A percentile compares a stretch with the other conserved stretches of the same genome.
Conservation (phyloP, 2,329 filamentous ascomycete genomes). For the Xylariomycetidae sp. region DNA sequence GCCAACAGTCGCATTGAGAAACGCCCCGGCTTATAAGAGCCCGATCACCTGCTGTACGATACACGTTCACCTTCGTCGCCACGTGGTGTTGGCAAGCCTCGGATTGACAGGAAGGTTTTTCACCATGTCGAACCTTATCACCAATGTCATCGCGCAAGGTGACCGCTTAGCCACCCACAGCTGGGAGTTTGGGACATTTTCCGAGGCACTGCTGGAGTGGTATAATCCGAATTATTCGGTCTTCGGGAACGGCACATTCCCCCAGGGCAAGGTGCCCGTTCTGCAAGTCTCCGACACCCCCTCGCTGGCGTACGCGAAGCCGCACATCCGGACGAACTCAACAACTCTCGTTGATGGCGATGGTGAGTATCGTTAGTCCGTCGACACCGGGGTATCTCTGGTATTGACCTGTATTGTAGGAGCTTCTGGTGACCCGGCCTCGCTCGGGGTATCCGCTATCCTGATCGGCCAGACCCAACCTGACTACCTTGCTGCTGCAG, state of each 20-base stretch:
- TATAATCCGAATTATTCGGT: constrained; percentile 18
- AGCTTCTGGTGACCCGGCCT: constrained; percentile 37
- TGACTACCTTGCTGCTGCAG: constrained; percentile 30
- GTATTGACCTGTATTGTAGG: constrained; percentile 13
- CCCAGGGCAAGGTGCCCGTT: constrained; percentile 29
- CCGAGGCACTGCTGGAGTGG: constrained; percentile 21
- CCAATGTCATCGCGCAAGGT: constrained; percentile 18
- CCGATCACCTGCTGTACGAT: too few species aligned
- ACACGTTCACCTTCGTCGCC: too few species aligned
- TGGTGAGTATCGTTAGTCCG: too few species aligned
- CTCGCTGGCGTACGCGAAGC: constrained; percentile 18
- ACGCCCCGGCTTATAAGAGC: too few species aligned
- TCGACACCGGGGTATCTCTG: too few species aligned
- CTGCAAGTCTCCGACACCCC: constrained; percentile 21
- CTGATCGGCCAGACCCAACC: constrained; percentile 32
- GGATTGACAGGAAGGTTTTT: too few species aligned
- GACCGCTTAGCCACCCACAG: constrained; percentile 19
- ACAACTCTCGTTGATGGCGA: constrained; percentile 18
- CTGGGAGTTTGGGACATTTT: constrained; percentile 22
- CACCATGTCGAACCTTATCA: constrained; percentile 14
- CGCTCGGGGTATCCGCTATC: constrained; percentile 37
- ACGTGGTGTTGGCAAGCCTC: too few species aligned
- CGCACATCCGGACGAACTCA: constrained; percentile 16
- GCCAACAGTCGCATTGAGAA: too few species aligned
- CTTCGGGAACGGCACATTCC: constrained; percentile 19